A percentile compares a stretch with the other conserved stretches of the same genome.
Evolutionary conservation across 75 land plant genomes (phyloP).

Genomic region (Picea glauca): DNA sequence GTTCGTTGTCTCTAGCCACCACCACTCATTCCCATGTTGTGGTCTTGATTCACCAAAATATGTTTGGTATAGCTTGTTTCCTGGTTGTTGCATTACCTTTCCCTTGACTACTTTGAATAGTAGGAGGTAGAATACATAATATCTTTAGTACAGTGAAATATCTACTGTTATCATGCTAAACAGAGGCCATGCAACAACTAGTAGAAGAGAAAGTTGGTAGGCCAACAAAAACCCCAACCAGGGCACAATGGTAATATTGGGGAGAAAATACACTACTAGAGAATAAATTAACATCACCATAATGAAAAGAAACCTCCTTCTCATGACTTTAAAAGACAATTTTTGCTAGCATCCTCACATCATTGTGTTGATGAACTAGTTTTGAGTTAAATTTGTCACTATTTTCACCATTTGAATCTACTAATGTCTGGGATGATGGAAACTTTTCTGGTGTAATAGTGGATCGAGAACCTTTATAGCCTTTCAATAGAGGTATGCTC

Average conservation of each 20-base stretch:
- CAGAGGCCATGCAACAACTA: constrained; percentile 86
- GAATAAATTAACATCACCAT: constrained; percentile 82
- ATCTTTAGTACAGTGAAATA: constrained; percentile 71
- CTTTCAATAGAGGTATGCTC: constrained; percentile 61
- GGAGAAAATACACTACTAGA: constrained; percentile 71
- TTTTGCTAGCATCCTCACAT: constrained; percentile 62
- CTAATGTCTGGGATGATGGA: constrained; percentile 18
- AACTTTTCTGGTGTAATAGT: constrained; percentile 12
- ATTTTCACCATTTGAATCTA: constrained; percentile 40
- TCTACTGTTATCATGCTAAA: constrained; percentile 76
- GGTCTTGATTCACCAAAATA: no score
- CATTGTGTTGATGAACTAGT: constrained; percentile 56
- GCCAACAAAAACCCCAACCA: constrained; percentile 70
- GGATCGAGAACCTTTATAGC: constrained; percentile 28
- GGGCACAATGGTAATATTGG: constrained; percentile 68
- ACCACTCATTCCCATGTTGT: no score
- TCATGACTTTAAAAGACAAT: constrained; percentile 83
- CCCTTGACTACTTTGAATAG: constrained; percentile 43
- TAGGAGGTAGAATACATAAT: constrained; percentile 72
- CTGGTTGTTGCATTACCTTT: constrained; percentile 53
- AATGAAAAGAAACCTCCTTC: constrained; percentile 77
- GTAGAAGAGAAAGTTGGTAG: constrained; percentile 90
- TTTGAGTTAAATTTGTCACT: constrained; percentile 43
- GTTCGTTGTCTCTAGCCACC: no score
- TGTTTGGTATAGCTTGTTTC: constrained; percentile 94